Percentiles rank a stretch among this genome's conserved stretches.
Evolutionary conservation across 2,329 filamentous ascomycete genomes (phyloP).

Genomic region (Rachicladosporium sp.): DNA sequence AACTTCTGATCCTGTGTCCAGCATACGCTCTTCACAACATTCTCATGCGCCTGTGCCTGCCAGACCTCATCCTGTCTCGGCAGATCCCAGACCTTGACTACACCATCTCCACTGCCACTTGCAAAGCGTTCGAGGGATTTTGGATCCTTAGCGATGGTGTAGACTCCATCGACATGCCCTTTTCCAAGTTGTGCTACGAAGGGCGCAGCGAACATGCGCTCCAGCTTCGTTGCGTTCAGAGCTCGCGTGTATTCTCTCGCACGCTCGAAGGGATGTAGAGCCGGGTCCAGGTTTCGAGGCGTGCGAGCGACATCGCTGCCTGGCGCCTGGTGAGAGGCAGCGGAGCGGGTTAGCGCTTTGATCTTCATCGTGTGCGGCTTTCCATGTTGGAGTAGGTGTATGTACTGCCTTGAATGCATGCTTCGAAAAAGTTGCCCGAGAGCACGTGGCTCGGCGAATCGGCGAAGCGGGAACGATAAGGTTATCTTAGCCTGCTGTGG

Average conservation of each 20-base stretch:
- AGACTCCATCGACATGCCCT: conserved; percentile 78
- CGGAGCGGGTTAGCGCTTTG: conserved; percentile 54
- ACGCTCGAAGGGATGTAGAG: conserved; percentile 80
- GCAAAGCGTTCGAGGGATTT: conserved; percentile 42
- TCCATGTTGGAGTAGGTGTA: too few relatives aligned
- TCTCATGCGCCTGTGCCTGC: conserved; percentile 75
- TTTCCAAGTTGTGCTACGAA: conserved; percentile 78
- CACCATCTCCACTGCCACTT: conserved; percentile 79
- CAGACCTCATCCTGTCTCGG: conserved; percentile 61
- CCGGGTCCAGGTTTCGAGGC: conserved; percentile 65
- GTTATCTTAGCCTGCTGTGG: too few relatives aligned
- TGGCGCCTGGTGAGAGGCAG: conserved; percentile 52
- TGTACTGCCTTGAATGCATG: too few relatives aligned
- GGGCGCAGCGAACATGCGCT: conserved; percentile 79
- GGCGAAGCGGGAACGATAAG: too few relatives aligned
- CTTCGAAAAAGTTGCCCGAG: too few relatives aligned
- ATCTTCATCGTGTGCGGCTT: conserved; percentile 33
- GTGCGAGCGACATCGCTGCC: conserved; percentile 54
- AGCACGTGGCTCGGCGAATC: too few relatives aligned
- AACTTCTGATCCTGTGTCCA: conserved; percentile 82
- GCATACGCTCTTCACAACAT: conserved; percentile 80
- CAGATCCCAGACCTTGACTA: conserved; percentile 88
- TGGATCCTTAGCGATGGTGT: conserved; percentile 37
- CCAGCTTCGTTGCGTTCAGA: conserved; percentile 77
- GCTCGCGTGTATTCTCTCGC: conserved; percentile 73